These are phyloP conservation scores for Phytophthora multivora DNA, from an alignment of 352 stramenopile species.

Conservation along the genomic window DNA sequence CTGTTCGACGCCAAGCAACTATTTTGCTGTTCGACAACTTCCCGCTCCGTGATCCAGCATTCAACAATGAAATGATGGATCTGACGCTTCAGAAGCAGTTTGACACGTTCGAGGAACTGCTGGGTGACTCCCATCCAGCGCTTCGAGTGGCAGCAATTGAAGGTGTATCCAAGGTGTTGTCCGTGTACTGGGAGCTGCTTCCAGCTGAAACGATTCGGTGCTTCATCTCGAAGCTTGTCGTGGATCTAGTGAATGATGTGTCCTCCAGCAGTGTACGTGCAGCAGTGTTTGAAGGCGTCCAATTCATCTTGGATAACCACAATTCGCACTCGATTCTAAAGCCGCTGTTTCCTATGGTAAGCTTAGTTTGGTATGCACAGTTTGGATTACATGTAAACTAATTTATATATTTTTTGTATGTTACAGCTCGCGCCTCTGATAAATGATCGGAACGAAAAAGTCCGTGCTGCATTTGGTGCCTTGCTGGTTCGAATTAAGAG, in stretches of 20 bases:
- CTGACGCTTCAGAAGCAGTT: constrained; percentile 83
- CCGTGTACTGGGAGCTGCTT: constrained; percentile 86
- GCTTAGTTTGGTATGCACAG: neutral
- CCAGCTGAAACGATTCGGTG: constrained; percentile 81
- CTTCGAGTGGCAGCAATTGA: constrained; percentile 82
- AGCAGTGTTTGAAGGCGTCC: constrained; percentile 83
- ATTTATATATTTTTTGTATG: constrained; percentile 14
- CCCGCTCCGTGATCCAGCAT: constrained; percentile 73
- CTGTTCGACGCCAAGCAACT: constrained; percentile 78
- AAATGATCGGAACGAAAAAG: constrained; percentile 85
- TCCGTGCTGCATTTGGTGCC: constrained; percentile 76
- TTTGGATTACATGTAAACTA: neutral
- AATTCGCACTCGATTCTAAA: constrained; percentile 86
- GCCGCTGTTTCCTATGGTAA: constrained; percentile 81
- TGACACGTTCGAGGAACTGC: constrained; percentile 77
- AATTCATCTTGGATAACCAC: constrained; percentile 89
- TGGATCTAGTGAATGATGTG: constrained; percentile 83
- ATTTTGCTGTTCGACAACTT: constrained; percentile 89
- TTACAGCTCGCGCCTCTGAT: constrained; percentile 75
- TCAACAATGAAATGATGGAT: constrained; percentile 81
- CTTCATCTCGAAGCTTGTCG: constrained; percentile 81
- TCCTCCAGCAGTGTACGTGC: constrained; percentile 79
- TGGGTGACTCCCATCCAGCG: constrained; percentile 75
- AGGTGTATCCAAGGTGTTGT: constrained; percentile 81
- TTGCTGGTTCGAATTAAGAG: constrained; percentile 89